phyloP scores from a whole-genome alignment of 805 yeast species.

The Saccharomycopsis sp. region DNA sequence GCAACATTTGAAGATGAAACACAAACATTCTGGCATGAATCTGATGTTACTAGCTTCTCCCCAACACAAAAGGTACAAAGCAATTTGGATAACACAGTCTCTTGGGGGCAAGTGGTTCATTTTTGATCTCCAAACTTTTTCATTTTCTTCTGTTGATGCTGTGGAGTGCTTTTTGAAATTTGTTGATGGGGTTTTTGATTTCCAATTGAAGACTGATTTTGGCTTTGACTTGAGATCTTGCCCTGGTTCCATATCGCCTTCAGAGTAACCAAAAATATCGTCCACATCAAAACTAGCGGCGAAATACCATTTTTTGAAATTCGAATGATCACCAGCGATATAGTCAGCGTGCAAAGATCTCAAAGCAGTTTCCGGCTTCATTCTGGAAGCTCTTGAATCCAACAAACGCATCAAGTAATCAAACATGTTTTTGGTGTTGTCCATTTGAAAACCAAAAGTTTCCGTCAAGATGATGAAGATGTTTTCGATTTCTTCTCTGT shows the following conservation, averaged over 20 bases:
- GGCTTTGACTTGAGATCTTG: not conserved
- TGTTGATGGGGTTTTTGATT: no score
- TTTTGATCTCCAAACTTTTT: slow-evolving; percentile 41
- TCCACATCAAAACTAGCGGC: slow-evolving; percentile 61
- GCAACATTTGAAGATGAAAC: slow-evolving; percentile 78
- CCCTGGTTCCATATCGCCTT: slow-evolving; percentile 24
- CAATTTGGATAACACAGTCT: slow-evolving; percentile 54
- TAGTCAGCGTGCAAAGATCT: slow-evolving; percentile 62
- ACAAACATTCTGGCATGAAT: slow-evolving; percentile 83
- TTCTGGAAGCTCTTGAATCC: slow-evolving; percentile 62
- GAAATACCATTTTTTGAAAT: slow-evolving; percentile 69
- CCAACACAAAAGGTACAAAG: slow-evolving; percentile 71
- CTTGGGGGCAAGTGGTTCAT: slow-evolving; percentile 42
- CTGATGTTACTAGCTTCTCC: slow-evolving; percentile 84
- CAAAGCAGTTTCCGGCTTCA: slow-evolving; percentile 48
- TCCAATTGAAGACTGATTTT: no score
- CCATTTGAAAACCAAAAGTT: slow-evolving; percentile 61
- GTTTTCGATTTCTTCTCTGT: slow-evolving; percentile 45
- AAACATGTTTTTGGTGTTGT: slow-evolving; percentile 57
- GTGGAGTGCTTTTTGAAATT: slow-evolving; percentile 18
- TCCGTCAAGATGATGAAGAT: slow-evolving; percentile 44
- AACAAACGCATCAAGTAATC: slow-evolving; percentile 52
- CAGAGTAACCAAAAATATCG: slow-evolving; percentile 36
- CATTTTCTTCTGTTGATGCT: slow-evolving; percentile 33
- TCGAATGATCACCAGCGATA: slow-evolving; percentile 61